Evolutionary conservation across 140 eudicot species (phyloP).

Genomic region (Cichorium intybus): DNA sequence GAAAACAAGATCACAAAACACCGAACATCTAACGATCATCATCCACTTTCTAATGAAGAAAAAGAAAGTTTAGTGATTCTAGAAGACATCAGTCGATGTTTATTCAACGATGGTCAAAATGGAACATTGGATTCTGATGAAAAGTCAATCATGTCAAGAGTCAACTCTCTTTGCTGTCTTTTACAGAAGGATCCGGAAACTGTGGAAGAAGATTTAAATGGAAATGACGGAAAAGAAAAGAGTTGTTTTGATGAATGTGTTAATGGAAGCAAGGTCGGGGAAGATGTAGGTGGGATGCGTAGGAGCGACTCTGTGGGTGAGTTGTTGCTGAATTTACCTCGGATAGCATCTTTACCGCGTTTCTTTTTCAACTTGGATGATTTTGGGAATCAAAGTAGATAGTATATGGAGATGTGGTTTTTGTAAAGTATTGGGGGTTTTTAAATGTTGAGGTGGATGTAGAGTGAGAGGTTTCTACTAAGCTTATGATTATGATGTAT

Average conservation of each 20-base stretch:
- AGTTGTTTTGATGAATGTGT: slow-evolving; percentile 13
- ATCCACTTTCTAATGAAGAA: slow-evolving; percentile 50
- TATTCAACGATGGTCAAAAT: slow-evolving; percentile 56
- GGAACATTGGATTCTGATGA: slow-evolving; percentile 56
- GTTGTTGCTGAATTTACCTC: slow-evolving; percentile 76
- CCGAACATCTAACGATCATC: slow-evolving; percentile 34
- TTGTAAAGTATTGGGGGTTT: slow-evolving; percentile 16
- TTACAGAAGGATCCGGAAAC: slow-evolving; percentile 57
- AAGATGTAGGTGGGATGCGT: slow-evolving; percentile 46
- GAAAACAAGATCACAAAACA: slow-evolving; percentile 68
- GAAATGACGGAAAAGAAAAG: slow-evolving; percentile 24
- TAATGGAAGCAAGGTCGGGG: slow-evolving; percentile 24
- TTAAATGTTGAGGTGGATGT: slow-evolving; percentile 5
- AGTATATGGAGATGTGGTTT: neutral
- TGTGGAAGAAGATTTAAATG: slow-evolving; percentile 30
- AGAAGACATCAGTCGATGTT: slow-evolving; percentile 70
- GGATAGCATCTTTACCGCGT: slow-evolving; percentile 82
- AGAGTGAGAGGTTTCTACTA: slow-evolving; percentile 13
- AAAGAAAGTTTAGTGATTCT: slow-evolving; percentile 47
- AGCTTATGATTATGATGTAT: slow-evolving; percentile 14
- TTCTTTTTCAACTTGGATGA: slow-evolving; percentile 69
- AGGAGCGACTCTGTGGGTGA: slow-evolving; percentile 92
- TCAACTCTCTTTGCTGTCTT: slow-evolving; percentile 85
- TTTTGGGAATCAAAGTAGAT: slow-evolving; percentile 47
- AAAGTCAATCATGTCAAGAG: slow-evolving; percentile 71